These are phyloP conservation scores for Dorcoceras hygrometricum DNA, from an alignment of 257 asterid genomes.

Conservation along the genomic window DNA sequence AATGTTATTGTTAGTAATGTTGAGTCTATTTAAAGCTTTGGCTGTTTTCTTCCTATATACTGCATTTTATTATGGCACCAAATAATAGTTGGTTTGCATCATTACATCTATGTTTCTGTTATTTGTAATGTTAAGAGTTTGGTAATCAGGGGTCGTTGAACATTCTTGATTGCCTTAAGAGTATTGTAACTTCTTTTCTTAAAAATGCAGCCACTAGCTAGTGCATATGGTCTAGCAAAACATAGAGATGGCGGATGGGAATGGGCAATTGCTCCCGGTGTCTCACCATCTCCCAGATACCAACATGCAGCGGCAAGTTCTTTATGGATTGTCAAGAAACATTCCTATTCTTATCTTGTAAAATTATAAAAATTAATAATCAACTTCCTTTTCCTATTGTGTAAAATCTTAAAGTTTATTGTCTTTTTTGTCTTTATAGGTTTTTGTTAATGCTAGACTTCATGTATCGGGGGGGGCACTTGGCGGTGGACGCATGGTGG, in stretches of 20 bases:
- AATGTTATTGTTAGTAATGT: not conserved
- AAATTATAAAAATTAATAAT: slow-evolving; percentile 1
- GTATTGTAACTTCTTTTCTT: slow-evolving; percentile 13
- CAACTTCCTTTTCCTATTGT: not conserved
- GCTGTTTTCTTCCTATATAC: not conserved
- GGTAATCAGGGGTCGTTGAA: not conserved
- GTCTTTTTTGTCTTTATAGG: slow-evolving; percentile 44
- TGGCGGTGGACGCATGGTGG: slow-evolving; percentile 99
- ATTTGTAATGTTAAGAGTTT: too few relatives aligned
- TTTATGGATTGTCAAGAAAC: slow-evolving; percentile 8
- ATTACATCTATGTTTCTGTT: not conserved
- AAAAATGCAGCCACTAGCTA: slow-evolving; percentile 74
- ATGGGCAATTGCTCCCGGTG: slow-evolving; percentile 99
- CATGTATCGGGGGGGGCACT: slow-evolving; percentile 99
- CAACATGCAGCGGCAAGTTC: slow-evolving; percentile 94
- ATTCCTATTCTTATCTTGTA: slow-evolving; percentile 12
- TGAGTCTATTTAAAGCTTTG: not conserved
- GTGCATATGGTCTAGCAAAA: slow-evolving; percentile 98
- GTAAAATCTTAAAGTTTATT: slow-evolving; percentile 11
- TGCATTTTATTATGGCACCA: not conserved
- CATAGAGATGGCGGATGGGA: slow-evolving; percentile 99
- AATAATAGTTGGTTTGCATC: not conserved
- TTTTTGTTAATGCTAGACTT: slow-evolving; percentile 95
- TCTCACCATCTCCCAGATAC: slow-evolving; percentile 94
- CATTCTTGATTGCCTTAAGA: not conserved